A percentile compares a stretch with the other conserved stretches of the same genome.
Evolutionary conservation across 257 asterid species (phyloP).

Genomic region (Solanum chaucha): DNA sequence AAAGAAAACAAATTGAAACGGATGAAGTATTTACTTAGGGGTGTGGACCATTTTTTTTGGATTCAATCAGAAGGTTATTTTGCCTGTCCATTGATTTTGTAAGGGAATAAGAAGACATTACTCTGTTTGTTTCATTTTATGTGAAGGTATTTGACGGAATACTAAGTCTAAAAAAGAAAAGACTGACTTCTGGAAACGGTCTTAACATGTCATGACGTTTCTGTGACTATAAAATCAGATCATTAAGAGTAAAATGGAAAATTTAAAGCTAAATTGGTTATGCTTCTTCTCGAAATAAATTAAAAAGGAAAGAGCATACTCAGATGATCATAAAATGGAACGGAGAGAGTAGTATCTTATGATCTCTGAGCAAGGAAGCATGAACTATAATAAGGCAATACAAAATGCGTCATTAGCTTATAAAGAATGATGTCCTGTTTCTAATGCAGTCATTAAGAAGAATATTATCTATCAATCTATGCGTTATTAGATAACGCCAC

Average conservation of each 20-base stretch:
- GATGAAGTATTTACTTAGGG: neutral
- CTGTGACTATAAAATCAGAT: neutral
- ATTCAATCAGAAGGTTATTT: neutral
- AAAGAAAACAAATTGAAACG: too few relatives aligned
- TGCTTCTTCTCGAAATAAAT: neutral
- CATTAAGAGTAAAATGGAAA: neutral
- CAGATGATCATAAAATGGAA: neutral
- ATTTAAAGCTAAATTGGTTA: neutral
- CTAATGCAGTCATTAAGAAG: neutral
- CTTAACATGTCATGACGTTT: neutral
- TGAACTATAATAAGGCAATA: neutral
- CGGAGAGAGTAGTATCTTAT: neutral
- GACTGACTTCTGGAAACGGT: neutral
- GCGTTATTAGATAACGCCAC: neutral
- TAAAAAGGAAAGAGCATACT: neutral
- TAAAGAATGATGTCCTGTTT: neutral
- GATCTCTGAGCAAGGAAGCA: neutral
- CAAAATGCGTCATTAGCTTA: neutral
- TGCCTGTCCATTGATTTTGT: neutral
- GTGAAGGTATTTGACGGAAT: neutral
- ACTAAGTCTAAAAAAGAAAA: neutral
- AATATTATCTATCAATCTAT: neutral
- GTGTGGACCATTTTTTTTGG: neutral
- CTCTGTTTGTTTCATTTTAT: neutral
- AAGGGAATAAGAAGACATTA: neutral